Conservation (phyloP, 768 basidiomycete species). For the Serpula lacrymans region DNA sequence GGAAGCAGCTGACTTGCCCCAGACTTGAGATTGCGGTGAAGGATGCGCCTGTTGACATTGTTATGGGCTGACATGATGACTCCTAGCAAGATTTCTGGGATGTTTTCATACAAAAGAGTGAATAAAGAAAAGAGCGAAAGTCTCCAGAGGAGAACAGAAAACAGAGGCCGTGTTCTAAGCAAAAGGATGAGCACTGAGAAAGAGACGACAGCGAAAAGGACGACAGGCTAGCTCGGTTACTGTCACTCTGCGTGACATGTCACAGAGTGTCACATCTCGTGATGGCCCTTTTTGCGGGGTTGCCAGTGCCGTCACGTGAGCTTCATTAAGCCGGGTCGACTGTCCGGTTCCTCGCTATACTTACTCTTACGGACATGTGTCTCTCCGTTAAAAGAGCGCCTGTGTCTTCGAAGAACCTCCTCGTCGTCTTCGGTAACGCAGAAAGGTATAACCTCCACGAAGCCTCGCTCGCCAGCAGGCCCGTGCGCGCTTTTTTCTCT, state of each 20-base stretch:
- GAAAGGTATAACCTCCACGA: too few relatives aligned
- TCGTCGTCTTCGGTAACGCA: too few relatives aligned
- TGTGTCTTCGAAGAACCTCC: too few relatives aligned
- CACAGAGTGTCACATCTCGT: neutral
- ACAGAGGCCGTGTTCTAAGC: neutral
- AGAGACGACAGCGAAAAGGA: slow-evolving; percentile 1
- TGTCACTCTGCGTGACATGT: neutral
- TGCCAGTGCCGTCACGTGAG: too few relatives aligned
- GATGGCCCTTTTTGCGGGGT: too few relatives aligned
- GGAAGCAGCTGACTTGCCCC: too few relatives aligned
- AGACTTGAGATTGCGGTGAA: too few relatives aligned
- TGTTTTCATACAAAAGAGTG: slow-evolving; percentile 23
- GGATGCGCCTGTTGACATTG: slow-evolving; percentile 13
- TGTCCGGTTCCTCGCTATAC: too few relatives aligned
- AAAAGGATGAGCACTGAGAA: slow-evolving; percentile 3
- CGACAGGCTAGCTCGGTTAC: neutral
- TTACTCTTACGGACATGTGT: too few relatives aligned
- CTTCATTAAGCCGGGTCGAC: too few relatives aligned
- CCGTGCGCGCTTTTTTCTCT: neutral
- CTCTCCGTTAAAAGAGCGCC: too few relatives aligned
- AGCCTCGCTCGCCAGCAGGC: too few relatives aligned
- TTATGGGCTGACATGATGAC: slow-evolving; percentile 6
- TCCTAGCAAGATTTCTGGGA: neutral
- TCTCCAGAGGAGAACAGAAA: neutral
- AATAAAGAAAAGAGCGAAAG: slow-evolving; percentile 14